These are phyloP conservation scores for Paraphoma sp. DNA, from an alignment of 2,329 filamentous ascomycete genomes.

Conservation along the genomic window DNA sequence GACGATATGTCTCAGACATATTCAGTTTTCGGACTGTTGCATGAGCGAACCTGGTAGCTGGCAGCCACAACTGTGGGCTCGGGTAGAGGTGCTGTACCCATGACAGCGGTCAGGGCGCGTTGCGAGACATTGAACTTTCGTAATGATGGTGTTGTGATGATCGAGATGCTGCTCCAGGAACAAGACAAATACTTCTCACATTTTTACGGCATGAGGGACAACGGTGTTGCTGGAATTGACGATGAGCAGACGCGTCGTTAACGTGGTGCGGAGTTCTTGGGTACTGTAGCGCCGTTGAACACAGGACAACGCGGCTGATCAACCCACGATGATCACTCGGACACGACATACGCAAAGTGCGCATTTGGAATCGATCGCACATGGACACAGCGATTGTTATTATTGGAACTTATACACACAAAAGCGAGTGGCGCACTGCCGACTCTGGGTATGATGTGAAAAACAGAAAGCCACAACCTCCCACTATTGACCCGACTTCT, in stretches of 20 bases:
- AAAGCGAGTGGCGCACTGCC: slow-evolving; percentile 14
- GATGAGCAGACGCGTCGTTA: not conserved
- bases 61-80: not conserved
- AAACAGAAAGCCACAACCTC: not conserved
- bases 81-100: not conserved
- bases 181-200: too few species aligned
- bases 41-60: slow-evolving; percentile 2
- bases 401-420: not conserved
- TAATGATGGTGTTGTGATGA: not conserved
- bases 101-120: not conserved
- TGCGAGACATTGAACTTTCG: not conserved
- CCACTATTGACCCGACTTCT: slow-evolving; percentile 27
- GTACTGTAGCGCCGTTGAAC: too few species aligned
- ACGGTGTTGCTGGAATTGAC: not conserved
- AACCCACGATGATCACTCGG: too few species aligned
- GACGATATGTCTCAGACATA: not conserved
- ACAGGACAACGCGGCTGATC: too few species aligned
- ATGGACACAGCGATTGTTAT: not conserved
- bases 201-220: too few species aligned
- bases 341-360: too few species aligned
- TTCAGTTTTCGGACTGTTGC: not conserved
- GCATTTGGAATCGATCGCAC: not conserved
- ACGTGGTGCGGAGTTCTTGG: not conserved
- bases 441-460: slow-evolving; percentile 18
- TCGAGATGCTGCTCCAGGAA: not conserved